Conservation (phyloP, 768 basidiomycete species). For the Tulasnella sp. region DNA sequence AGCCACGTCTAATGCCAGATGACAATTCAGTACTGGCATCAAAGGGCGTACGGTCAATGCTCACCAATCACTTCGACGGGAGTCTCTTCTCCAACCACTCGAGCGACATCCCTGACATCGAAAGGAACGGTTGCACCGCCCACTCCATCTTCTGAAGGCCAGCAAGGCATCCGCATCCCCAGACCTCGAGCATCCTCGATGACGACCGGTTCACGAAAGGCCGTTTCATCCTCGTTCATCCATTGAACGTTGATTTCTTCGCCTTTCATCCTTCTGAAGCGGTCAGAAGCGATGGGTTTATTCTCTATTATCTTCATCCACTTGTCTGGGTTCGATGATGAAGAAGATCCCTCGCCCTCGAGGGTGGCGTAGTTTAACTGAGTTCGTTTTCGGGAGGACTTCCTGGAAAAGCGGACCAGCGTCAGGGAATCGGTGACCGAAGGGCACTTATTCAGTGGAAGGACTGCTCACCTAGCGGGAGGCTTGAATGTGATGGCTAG, state of each 20-base stretch:
- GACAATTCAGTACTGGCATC: background rate
- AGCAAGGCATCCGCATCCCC: conserved; percentile 79
- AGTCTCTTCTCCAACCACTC: conserved; percentile 65
- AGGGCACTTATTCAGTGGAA: background rate
- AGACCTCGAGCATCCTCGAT: conserved; percentile 70
- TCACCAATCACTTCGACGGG: conserved; percentile 88
- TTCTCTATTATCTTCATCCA: conserved; percentile 65
- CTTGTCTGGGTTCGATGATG: conserved; percentile 47
- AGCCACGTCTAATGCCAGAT: conserved; percentile 54
- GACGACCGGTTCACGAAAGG: conserved; percentile 76
- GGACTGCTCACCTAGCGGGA: conserved; percentile 41
- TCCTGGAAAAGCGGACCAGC: conserved; percentile 33
- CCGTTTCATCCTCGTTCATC: conserved; percentile 61
- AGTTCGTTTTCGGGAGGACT: conserved; percentile 57
- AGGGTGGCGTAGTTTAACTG: conserved; percentile 51
- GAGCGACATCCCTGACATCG: conserved; percentile 72
- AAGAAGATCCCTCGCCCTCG: background rate
- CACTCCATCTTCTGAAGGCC: background rate
- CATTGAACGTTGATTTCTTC: conserved; percentile 61
- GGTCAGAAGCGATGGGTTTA: conserved; percentile 53
- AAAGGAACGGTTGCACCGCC: conserved; percentile 31
- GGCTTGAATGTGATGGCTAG: conserved; percentile 65
- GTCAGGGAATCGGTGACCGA: background rate
- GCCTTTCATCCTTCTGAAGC: conserved; percentile 62
- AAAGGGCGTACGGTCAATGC: conserved; percentile 26